Base-by-base conservation (phyloP, 192 early-diverging fungal species). In the Coemansia aciculifera region DNA sequence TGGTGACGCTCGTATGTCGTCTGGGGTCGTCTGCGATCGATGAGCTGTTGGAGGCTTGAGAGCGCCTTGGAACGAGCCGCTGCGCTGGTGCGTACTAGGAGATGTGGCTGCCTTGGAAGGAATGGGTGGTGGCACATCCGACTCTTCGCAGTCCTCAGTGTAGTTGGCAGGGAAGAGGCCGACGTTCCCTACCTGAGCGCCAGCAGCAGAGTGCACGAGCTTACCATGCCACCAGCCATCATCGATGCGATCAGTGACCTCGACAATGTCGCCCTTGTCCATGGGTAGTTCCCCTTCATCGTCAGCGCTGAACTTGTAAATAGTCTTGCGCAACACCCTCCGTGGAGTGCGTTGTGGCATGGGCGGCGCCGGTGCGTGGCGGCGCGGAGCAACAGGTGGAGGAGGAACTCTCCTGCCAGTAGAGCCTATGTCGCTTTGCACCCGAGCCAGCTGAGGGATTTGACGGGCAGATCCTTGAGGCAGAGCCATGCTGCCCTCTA, bases 111-210 rank as follows among this genome's bases (percentile, higher is more conserved):
- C 62, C 59, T 59, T 75, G 29, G 42, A 36, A 52, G 56, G 64
- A 65, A 59, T 78, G 44, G 54, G 59, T 40, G 54, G 78, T 43
- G 42, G 64, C 5, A 75, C 21, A 54, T 79, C 75, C 1, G 66
- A 48, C 36, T 84, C 86, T 13, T 65, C 51, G 63, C 76, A 85
- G 34, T 86, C 87, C 71, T 94, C 92, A 11, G 90, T 91, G 64
- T 99, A 99, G 75, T 98, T 96, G 39, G 86, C 86, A 31, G 97
- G 97, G 79, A 99, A 98, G 83, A 99, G 92, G 8, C 97, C 97
- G n/a, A 64, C 77, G 5, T 71, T 19, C 3, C 62, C 78, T 13
- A 72, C 66, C 62, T 74, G 75, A 3, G 84, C 75, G 54, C 75
- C 65, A 3, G 62, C 3, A 6, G 19, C 65, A 21, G 85, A 80